Evolutionary conservation across 257 asterid species (phyloP), one percentile per base, ranked within the genome.

Genomic region (Prunella vulgaris): DNA sequence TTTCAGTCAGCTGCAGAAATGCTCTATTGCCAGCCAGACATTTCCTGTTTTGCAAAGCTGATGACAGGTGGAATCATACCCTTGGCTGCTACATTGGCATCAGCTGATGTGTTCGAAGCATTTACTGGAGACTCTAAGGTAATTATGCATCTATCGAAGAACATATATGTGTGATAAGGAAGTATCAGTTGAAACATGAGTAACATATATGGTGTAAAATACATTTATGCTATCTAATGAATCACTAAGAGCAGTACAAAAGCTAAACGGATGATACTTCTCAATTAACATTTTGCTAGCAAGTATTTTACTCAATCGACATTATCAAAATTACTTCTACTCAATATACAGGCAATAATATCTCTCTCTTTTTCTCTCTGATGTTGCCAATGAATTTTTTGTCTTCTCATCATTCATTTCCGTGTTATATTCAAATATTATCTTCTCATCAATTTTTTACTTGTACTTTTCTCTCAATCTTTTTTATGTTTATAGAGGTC

Each of bases 51-150:
- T 73, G 96, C 97, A 7, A 94, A 94, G 82, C 92, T 94, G 74
- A 86, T 94, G 97, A 94, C 97, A 7, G 97, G 99, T 83, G 99
- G 99, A 68, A 76, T 89, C 74, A 79, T 94, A 71, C 99, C 99
- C 25, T 81, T 94, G 89, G 90, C 99, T 71, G 92, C 73, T 77
- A 94, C 99, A 22, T 83, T 94, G 75, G 97, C 97, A 56, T 78
- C 97, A 40, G 86, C 83, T 70, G 85, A 86, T 60, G 86, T 88
- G 61, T 94, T 94, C 69, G 78, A 86, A 78, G 92, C 96, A 74
- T 91, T 94, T 83, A 57, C 78, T 63, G 99, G 97, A 59, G 95
- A 91, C 70, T 90, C 99, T 33, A 94, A 94, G 97, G 99, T 89
- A 75, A 71, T 20, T 28, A 67, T 51, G 14, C 56, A 48, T 57